Base-by-base conservation (phyloP, 1,139 yeast species). In the Fermentozyma sake region DNA sequence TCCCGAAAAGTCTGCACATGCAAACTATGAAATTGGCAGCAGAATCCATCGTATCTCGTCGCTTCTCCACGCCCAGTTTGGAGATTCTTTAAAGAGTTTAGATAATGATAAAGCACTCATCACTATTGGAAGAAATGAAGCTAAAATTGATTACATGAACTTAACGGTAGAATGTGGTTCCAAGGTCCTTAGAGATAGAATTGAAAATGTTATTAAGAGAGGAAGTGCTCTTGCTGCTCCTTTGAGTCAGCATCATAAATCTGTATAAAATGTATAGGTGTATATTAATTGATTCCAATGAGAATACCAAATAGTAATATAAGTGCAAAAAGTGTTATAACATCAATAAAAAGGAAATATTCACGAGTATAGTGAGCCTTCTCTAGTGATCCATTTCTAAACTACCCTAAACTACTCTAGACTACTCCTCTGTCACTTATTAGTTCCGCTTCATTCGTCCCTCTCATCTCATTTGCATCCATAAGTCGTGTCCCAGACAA, bases 171-270 rank as follows among this genome's bases (percentile, higher is more conserved):
- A 69, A n/a, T 86, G 97, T 47, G 59, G 76, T 2, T 81, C 91
- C 1, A 79, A 75, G 32, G 89, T 89, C 1, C 61, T 91, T 35
- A 76, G 76, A 42, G 91, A 86, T 38, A 73, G 98, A 50, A 77
- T 91, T 4, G 85, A 79, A 40, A 91, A 83, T 40, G 80, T 91
- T 10, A 60, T 91, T 30, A 76, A 73, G 29, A 71, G 94, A 35
- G 95, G 94, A 6, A 71, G 81, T 32, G 82, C 74, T 24, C 63
- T 91, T 27, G 89, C 87, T 2, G 89, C 96, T 7, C 96, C 98
- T 3, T 63, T 91, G 23, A 53, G 65, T 35, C 53, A 52, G 31
- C 41, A 42, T 20, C 51, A 50, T 25, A 56, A 58, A 38, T 7
- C 7, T 9, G 12, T 10, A 20, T 7, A 20, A 7, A 7, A 10